Evolutionary conservation across 176 grass and related monocot species (phyloP).

Genomic region (Thinopyrum elongatum): DNA sequence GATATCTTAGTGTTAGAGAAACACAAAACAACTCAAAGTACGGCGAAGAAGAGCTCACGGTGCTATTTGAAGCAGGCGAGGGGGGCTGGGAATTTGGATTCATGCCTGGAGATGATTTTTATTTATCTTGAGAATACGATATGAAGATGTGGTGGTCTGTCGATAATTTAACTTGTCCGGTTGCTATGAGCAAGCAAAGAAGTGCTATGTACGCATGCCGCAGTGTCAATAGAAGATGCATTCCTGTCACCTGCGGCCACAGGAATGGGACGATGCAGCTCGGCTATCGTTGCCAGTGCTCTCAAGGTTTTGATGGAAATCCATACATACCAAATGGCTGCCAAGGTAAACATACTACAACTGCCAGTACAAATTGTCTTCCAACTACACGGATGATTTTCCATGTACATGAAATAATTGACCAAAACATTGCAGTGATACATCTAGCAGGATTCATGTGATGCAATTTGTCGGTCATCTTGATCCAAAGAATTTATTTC

Average conservation of each 20-base stretch:
- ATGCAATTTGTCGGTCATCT: too few relatives aligned
- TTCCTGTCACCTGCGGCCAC: background rate
- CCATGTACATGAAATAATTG: background rate
- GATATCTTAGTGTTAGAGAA: background rate
- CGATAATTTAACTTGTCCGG: background rate
- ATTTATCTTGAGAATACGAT: background rate
- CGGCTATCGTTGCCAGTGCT: conserved; percentile 48
- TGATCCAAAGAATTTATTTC: background rate
- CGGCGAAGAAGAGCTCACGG: rapidly evolving
- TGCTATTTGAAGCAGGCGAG: too few relatives aligned
- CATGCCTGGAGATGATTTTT: too few relatives aligned
- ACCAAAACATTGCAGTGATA: background rate
- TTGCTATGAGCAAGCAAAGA: background rate
- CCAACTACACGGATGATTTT: background rate
- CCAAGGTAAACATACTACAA: background rate
- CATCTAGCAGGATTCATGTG: background rate
- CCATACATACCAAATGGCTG: conserved; percentile 38
- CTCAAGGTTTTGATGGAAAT: conserved; percentile 20
- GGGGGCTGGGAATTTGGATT: too few relatives aligned
- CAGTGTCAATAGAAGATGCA: background rate
- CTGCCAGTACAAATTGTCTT: background rate
- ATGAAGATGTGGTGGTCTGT: conserved; percentile 21
- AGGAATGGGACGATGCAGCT: background rate
- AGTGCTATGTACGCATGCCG: background rate
- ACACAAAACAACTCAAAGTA: background rate